A percentile compares a stretch with the other conserved stretches of the same genome.
Conservation (phyloP, 1,284 basidiomycete genomes). For the Irpex sp. region DNA sequence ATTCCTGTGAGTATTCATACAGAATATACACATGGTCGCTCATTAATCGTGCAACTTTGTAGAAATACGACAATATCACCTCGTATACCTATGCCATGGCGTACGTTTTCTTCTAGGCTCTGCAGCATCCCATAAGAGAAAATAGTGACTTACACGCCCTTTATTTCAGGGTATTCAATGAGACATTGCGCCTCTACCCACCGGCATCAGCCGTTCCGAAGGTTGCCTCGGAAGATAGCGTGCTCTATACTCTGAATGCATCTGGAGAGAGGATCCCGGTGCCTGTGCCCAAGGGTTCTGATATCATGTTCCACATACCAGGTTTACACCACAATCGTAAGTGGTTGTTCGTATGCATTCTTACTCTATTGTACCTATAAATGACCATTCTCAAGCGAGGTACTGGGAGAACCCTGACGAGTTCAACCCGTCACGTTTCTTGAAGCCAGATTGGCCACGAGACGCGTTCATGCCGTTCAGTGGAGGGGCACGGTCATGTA, state of each 20-base stretch:
- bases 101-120: background rate
- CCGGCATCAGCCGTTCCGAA: constrained; percentile 50
- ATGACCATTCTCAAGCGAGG: constrained; percentile 24
- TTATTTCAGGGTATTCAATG: constrained; percentile 45
- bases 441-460: constrained; percentile 31
- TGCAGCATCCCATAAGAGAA: too few species aligned
- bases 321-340: constrained; percentile 33
- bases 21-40: too few species aligned
- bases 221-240: constrained; percentile 41
- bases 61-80: constrained; percentile 10
- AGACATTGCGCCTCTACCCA: constrained; percentile 57
- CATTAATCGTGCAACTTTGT: too few species aligned
- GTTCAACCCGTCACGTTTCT: constrained; percentile 39
- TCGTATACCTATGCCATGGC: constrained; percentile 1
- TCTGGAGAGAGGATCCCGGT: constrained; percentile 36
- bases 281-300: constrained; percentile 42
- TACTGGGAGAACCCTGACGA: constrained; percentile 37
- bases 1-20: constrained; percentile 32
- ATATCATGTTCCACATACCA: constrained; percentile 34
- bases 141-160: background rate
- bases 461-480: constrained; percentile 40
- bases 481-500: constrained; percentile 33
- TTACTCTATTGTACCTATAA: background rate
- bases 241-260: constrained; percentile 31
- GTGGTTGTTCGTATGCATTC: constrained; percentile 1